phyloP scores from a whole-genome alignment of 257 asterid genomes.

The Primulina tabacum region DNA sequence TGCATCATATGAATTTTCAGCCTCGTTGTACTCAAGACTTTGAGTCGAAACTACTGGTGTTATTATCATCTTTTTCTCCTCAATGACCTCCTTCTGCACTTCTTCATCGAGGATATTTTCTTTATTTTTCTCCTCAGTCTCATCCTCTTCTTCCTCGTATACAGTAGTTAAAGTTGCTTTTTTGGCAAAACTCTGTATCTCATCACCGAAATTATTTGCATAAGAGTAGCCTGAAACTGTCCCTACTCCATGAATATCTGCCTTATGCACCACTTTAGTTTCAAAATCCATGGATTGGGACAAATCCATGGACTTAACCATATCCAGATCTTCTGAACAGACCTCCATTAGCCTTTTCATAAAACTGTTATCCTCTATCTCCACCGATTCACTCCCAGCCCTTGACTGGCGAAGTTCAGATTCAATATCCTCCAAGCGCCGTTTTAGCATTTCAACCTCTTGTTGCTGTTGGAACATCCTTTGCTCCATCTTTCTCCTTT shows the following conservation, averaged over 20 bases:
- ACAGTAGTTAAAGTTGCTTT: slow-evolving; percentile 67
- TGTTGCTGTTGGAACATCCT: not conserved
- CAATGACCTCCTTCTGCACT: slow-evolving; percentile 61
- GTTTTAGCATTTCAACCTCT: slow-evolving; percentile 53
- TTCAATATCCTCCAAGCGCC: slow-evolving; percentile 75
- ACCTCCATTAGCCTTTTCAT: slow-evolving; percentile 57
- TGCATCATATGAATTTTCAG: slow-evolving; percentile 32
- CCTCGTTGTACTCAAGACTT: slow-evolving; percentile 13
- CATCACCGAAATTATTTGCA: slow-evolving; percentile 34
- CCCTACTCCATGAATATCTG: slow-evolving; percentile 27
- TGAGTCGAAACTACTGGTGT: slow-evolving; percentile 30
- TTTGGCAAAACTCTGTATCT: slow-evolving; percentile 32
- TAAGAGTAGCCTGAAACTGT: slow-evolving; percentile 21
- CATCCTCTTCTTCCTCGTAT: slow-evolving; percentile 75
- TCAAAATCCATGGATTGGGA: slow-evolving; percentile 70
- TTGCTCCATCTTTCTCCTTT: not conserved
- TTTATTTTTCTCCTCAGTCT: slow-evolving; percentile 47
- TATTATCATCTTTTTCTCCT: slow-evolving; percentile 40
- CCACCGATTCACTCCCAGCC: slow-evolving; percentile 45
- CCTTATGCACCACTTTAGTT: slow-evolving; percentile 28
- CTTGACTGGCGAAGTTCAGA: slow-evolving; percentile 46
- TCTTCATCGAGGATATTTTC: slow-evolving; percentile 50
- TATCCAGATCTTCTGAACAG: slow-evolving; percentile 60
- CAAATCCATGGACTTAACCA: slow-evolving; percentile 98
- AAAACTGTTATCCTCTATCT: slow-evolving; percentile 55